Base-by-base conservation (phyloP, 441 rosid species). In the Aquilaria agallochum region DNA sequence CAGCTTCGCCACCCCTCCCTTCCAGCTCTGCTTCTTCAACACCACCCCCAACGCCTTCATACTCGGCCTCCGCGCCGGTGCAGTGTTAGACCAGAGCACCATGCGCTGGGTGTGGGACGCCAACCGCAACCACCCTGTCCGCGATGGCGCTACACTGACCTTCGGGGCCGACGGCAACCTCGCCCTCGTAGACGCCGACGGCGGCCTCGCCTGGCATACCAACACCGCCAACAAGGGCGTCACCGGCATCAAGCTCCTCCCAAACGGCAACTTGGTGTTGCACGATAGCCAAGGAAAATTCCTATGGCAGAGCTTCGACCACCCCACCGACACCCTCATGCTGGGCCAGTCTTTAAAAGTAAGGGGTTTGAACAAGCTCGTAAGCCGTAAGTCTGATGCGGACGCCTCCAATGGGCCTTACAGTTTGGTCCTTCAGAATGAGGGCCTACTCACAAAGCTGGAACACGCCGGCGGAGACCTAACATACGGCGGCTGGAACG, bases 91-190 rank as follows among this genome's bases (percentile, higher is more conserved):
- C 4, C 80, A 74, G 50, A 60, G 63, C 1, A 36, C 57, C 2
- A 64, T 66, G 54, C 65, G 84, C 3, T 85, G 84, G 83, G 86
- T 85, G 2, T 83, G 91, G 95, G 95, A 85, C 59, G 91, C 88
- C 2, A 85, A 88, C 62, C 47, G 86, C 0, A 83, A 78, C 54
- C 72, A 76, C 50, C 91, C 88, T 0, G 88, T 89, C 36, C 65
- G 76, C 4, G 79, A 86, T 63, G 80, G 84, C 30, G 85, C 89
- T 2, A 78, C 85, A 5, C 75, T 88, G 60, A 62, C 81, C 20
- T 73, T 85, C 27, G 82, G 86, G 0, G 62, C 65, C 9, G 70
- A 83, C 11, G 95, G 94, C 0, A 88, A 85, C 50, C 87, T 88
- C 2, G 78, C 85, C 47, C 55, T 89, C 10, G 88, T 89, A 0